These are phyloP conservation scores for Xylariaceae sp. DNA, from an alignment of 2,329 filamentous ascomycete species.

Conservation along the genomic window DNA sequence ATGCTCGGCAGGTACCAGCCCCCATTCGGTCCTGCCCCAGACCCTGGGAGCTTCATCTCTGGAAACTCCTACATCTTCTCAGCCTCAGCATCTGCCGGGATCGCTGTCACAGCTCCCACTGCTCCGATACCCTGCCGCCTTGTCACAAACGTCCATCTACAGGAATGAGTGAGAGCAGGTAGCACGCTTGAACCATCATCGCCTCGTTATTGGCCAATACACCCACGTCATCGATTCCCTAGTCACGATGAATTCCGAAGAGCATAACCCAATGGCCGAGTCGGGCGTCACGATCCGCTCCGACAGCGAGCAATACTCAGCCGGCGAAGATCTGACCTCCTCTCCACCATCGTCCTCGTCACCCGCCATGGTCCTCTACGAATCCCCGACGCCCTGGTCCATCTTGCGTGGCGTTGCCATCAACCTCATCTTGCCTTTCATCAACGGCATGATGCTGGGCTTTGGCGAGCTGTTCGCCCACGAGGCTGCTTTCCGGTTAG, in stretches of 20 bases:
- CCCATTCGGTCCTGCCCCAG: too few relatives aligned
- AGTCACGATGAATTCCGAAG: constrained; percentile 49
- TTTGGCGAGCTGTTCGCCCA: constrained; percentile 97
- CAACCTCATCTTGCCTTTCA: constrained; percentile 90
- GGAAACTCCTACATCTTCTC: too few relatives aligned
- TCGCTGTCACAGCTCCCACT: too few relatives aligned
- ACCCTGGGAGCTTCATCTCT: too few relatives aligned
- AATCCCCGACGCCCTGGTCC: constrained; percentile 82
- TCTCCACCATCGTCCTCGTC: constrained; percentile 61
- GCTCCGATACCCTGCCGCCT: too few relatives aligned
- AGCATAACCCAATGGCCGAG: constrained; percentile 57
- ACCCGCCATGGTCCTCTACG: constrained; percentile 77
- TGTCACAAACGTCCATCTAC: too few relatives aligned
- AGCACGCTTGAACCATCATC: background rate
- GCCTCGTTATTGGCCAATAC: background rate
- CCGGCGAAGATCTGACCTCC: constrained; percentile 56
- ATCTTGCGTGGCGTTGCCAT: constrained; percentile 85
- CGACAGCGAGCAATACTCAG: constrained; percentile 79
- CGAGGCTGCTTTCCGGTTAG: constrained; percentile 86
- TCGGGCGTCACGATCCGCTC: constrained; percentile 75
- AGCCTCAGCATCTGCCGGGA: too few relatives aligned
- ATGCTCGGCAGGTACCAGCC: too few relatives aligned
- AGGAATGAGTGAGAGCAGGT: too few relatives aligned
- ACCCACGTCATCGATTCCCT: background rate
- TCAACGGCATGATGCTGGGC: constrained; percentile 97